Evolutionary conservation across 176 grass and related monocot genomes (phyloP).

Genomic region (Oryza australiensis): DNA sequence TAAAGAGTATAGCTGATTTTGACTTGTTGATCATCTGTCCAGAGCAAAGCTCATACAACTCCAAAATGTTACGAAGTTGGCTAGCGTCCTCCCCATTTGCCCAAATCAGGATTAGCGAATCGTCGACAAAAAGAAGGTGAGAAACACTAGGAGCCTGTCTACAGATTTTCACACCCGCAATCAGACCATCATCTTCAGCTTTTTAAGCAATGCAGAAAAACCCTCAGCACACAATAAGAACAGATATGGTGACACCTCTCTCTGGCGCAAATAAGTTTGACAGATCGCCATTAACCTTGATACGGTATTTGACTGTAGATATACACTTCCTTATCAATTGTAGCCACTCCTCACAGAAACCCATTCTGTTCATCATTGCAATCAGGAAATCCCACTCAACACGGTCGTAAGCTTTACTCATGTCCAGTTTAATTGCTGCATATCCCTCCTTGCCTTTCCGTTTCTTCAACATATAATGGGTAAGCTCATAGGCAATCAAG

Average conservation of each 20-base stretch:
- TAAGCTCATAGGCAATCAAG: too few species aligned
- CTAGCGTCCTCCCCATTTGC: background rate
- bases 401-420: background rate
- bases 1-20: background rate
- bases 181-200: too few species aligned
- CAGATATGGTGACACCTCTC: background rate
- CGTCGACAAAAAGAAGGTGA: background rate
- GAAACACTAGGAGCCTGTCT: background rate
- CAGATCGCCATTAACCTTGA: background rate
- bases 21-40: background rate
- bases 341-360: background rate
- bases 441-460: background rate
- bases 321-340: background rate
- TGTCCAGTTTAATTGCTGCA: background rate
- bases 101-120: background rate
- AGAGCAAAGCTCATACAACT: background rate
- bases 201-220: background rate
- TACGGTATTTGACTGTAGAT: background rate
- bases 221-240: background rate
- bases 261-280: background rate
- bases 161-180: background rate
- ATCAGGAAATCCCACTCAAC: background rate
- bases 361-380: background rate
- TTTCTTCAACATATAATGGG: too few species aligned
- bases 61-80: background rate